A percentile compares a stretch with the other conserved stretches of the same genome.
phyloP scores from a whole-genome alignment of 2,329 filamentous ascomycete species.

The Didymella segeticola region DNA sequence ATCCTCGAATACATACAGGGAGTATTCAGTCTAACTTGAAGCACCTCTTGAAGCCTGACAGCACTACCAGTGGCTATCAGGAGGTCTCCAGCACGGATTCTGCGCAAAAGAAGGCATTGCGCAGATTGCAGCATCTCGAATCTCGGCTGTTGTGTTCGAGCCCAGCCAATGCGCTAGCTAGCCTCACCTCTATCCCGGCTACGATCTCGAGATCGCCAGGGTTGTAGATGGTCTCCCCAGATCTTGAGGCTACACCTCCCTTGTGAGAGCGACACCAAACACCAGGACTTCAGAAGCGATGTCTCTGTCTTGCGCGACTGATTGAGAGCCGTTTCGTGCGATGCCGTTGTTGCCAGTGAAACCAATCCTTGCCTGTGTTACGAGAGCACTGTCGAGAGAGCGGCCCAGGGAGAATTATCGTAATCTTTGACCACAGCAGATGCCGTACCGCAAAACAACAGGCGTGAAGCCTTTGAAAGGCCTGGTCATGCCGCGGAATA shows the following conservation, averaged over 20 bases:
- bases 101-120: background rate
- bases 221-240: background rate
- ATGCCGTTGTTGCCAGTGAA: background rate
- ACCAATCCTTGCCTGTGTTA: background rate
- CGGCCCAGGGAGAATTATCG: background rate
- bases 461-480: background rate
- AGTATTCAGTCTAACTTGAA: background rate
- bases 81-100: background rate
- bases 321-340: background rate
- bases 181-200: background rate
- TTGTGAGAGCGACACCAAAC: background rate
- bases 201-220: slow-evolving; percentile 11
- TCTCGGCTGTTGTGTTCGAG: slow-evolving; percentile 2
- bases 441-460: background rate
- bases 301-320: background rate
- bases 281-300: background rate
- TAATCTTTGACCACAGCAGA: background rate
- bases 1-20: background rate
- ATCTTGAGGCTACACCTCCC: slow-evolving; percentile 1
- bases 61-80: background rate
- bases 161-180: slow-evolving; percentile 6
- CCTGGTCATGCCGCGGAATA: background rate
- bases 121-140: background rate
- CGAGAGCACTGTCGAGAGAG: background rate
- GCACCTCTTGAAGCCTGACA: background rate